Base-by-base conservation (phyloP, 2,329 filamentous ascomycete species). In the Cladosporium sp. region DNA sequence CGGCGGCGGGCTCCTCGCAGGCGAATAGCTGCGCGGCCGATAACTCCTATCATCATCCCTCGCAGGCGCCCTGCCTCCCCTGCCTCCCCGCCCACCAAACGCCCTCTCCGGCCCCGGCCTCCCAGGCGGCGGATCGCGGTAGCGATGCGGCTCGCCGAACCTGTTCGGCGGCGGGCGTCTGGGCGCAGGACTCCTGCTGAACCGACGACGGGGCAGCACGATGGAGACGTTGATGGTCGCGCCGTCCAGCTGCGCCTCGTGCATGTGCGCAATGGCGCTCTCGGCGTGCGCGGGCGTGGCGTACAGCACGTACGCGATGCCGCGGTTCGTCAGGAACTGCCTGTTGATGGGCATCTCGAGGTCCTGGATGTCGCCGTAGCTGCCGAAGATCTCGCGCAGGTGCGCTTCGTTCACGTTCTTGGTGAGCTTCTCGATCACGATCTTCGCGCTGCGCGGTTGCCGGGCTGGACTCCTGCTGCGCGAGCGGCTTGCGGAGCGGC, bases 371-470 rank as follows among this genome's bases (percentile, higher is more conserved):
- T 80, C 78, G 44, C 93, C 93, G 66, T 93, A 99, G 32, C 82
- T 79, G 43, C 88, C 86, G 66, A 99, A 99, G 54, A 99, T 96
- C 67, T 99, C 93, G 58, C 83, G 80, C 6, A 99, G 75, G 63
- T 99, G 93, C 15, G 81, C 80, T 67, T 92, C 88, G 52, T 88
- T 95, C 60, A 99, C 86, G 64, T 96, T 97, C 69, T 95, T 96
- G 3, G 92, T 95, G 64, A 99, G 78, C 56, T 95, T 91, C 70
- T 99, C 93, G 41, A 99, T 87, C 15, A 99, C 89, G 66, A 99
- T 91, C 88, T 96, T 66, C 41, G 63, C 60, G 51, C 55, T 60
- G 34, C 56, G 58, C 3, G 61, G 63, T 34, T 47, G 44, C 34
- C 44, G 44, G 12, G 13, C 32, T n/a, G 32, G 32, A 7, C 50